A percentile compares a stretch with the other conserved stretches of the same genome.
Conservation (phyloP, 192 early-diverging fungal genomes). For the Linnemannia elongata region DNA sequence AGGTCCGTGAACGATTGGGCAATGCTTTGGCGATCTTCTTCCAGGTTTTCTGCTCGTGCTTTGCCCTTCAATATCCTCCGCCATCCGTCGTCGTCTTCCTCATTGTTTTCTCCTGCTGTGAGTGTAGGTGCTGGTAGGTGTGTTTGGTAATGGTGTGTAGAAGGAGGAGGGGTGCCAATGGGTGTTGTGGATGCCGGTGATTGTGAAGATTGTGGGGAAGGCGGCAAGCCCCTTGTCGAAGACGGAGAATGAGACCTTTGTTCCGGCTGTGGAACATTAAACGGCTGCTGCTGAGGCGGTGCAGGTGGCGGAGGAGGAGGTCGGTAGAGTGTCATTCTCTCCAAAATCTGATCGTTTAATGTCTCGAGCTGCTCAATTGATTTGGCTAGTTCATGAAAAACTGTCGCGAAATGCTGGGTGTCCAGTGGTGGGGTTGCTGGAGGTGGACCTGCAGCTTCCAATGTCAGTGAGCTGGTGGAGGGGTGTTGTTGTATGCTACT, state of each 20-base stretch:
- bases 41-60: conserved; percentile 15
- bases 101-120: neutral
- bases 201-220: neutral
- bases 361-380: conserved; percentile 24
- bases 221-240: neutral
- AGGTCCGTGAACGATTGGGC: conserved; percentile 26
- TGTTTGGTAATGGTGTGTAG: neutral
- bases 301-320: neutral
- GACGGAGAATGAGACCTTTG: neutral
- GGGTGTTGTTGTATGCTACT: neutral
- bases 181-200: neutral
- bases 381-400: conserved; percentile 19
- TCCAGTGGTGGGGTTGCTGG: conserved; percentile 2
- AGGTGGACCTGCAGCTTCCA: neutral
- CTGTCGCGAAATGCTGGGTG: conserved; percentile 13
- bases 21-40: conserved; percentile 13
- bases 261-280: neutral
- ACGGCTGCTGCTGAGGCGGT: neutral
- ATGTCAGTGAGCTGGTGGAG: neutral
- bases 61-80: conserved; percentile 12
- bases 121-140: neutral
- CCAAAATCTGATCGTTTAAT: conserved; percentile 42
- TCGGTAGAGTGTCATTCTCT: conserved; percentile 25
- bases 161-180: neutral
- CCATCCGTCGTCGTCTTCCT: neutral